Evolutionary conservation across 2,329 filamentous ascomycete species (phyloP).

Genomic region (Paraphoma chrysanthemicola): DNA sequence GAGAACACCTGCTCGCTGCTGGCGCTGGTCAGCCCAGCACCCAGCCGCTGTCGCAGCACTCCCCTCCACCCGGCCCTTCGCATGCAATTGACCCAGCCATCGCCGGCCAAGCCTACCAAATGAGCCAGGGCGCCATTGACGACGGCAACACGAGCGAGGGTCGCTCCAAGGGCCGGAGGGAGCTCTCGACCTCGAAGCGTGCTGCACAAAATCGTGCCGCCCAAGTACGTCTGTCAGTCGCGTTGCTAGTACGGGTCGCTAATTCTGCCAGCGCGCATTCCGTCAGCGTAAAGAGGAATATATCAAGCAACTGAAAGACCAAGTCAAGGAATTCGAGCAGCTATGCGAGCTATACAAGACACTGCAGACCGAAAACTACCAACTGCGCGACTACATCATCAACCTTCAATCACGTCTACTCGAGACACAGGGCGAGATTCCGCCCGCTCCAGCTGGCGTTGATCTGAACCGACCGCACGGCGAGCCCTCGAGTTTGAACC

Average conservation of each 20-base stretch:
- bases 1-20: conserved; percentile 67
- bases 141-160: conserved; percentile 56
- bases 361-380: conserved; percentile 88
- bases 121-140: conserved; percentile 56
- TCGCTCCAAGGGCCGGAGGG: conserved; percentile 73
- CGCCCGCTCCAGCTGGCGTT: conserved; percentile 81
- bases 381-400: conserved; percentile 90
- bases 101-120: conserved; percentile 57
- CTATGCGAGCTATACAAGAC: conserved; percentile 80
- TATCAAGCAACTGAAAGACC: conserved; percentile 95
- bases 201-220: conserved; percentile 96
- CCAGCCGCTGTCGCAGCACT: conserved; percentile 42
- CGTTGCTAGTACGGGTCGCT: conserved; percentile 19
- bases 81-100: conserved; percentile 67
- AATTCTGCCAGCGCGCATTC: conserved; percentile 77
- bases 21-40: conserved; percentile 52
- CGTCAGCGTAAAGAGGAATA: conserved; percentile 97
- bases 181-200: conserved; percentile 93
- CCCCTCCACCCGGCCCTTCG: conserved; percentile 49
- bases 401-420: conserved; percentile 86
- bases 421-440: conserved; percentile 82
- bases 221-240: conserved; percentile 67
- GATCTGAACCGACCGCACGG: conserved; percentile 67
- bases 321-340: conserved; percentile 80
- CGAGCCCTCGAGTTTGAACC: conserved; percentile 34